Evolutionary conservation across 352 stramenopile genomes (phyloP).

Genomic region (Pythium grandisporangium): DNA sequence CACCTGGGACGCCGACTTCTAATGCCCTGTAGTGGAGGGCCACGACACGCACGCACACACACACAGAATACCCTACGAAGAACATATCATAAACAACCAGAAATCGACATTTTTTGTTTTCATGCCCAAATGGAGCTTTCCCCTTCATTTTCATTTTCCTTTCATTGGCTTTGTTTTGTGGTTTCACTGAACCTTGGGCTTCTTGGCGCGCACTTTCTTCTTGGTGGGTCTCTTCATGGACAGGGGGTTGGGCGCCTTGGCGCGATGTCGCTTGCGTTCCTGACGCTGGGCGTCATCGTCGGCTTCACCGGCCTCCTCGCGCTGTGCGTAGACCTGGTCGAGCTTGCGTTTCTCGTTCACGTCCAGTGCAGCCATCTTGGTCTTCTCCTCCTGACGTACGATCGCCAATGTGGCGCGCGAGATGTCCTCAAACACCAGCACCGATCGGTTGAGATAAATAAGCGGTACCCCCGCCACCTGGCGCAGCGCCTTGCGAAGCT

Average conservation of each 20-base stretch:
- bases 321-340: conserved; percentile 24
- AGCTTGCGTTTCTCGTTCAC: conserved; percentile 74
- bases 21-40: too few relatives aligned
- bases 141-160: too few relatives aligned
- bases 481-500: conserved; percentile 67
- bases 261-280: conserved; percentile 34
- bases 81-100: too few relatives aligned
- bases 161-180: too few relatives aligned
- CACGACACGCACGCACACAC: too few relatives aligned
- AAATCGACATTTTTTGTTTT: too few relatives aligned
- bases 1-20: conserved; percentile 84
- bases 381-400: conserved; percentile 69
- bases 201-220: conserved; percentile 76
- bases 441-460: conserved; percentile 82
- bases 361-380: conserved; percentile 57
- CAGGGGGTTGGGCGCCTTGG: conserved; percentile 69
- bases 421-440: conserved; percentile 84
- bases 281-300: conserved; percentile 9
- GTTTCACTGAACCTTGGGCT: too few relatives aligned
- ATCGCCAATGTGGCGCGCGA: conserved; percentile 68
- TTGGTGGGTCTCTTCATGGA: conserved; percentile 66
- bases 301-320: conserved; percentile 1
- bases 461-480: conserved; percentile 63
- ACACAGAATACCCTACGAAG: too few relatives aligned
- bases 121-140: too few relatives aligned